phyloP scores from a whole-genome alignment of 2,329 filamentous ascomycete species.

The Biscogniauxia sp. region DNA sequence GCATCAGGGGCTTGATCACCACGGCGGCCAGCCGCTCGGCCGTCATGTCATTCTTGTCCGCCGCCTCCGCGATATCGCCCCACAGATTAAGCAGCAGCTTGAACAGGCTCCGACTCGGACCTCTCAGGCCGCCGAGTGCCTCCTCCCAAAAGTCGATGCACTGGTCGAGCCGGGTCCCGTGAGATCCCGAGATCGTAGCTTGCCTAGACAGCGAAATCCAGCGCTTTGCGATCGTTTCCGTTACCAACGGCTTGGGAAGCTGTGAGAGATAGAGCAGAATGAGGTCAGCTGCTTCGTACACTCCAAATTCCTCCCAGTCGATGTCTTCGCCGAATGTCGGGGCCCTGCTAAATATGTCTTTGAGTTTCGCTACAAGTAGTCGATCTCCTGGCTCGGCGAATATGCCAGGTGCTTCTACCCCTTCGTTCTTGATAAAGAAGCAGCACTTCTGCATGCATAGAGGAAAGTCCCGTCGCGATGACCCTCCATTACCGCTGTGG shows the following conservation, averaged over 20 bases:
- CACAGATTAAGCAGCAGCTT: conserved; percentile 44
- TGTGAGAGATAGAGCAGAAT: conserved; percentile 39
- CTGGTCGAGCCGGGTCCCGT: conserved; percentile 36
- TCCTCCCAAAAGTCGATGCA: conserved; percentile 49
- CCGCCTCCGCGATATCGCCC: conserved; percentile 40
- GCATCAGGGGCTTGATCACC: conserved; percentile 41
- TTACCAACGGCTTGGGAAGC: conserved; percentile 39
- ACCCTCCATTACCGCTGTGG: conserved; percentile 35
- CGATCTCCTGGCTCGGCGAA: conserved; percentile 37
- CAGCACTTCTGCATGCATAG: conserved; percentile 41
- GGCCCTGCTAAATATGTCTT: conserved; percentile 35
- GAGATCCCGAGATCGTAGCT: conserved; percentile 35
- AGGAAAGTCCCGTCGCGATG: conserved; percentile 40
- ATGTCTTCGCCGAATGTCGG: conserved; percentile 39
- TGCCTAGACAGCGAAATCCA: conserved; percentile 43
- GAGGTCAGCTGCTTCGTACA: conserved; percentile 42
- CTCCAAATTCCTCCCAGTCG: conserved; percentile 36
- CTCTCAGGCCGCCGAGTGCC: conserved; percentile 39
- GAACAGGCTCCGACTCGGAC: conserved; percentile 36
- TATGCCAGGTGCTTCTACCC: conserved; percentile 35
- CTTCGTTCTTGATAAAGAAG: conserved; percentile 36
- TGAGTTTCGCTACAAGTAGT: conserved; percentile 35
- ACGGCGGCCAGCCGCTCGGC: conserved; percentile 40
- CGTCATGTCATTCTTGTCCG: conserved; percentile 42
- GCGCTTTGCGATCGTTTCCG: conserved; percentile 37